Conservation (phyloP, 2,329 filamentous ascomycete genomes). For the Drechmeria coniospora region DNA sequence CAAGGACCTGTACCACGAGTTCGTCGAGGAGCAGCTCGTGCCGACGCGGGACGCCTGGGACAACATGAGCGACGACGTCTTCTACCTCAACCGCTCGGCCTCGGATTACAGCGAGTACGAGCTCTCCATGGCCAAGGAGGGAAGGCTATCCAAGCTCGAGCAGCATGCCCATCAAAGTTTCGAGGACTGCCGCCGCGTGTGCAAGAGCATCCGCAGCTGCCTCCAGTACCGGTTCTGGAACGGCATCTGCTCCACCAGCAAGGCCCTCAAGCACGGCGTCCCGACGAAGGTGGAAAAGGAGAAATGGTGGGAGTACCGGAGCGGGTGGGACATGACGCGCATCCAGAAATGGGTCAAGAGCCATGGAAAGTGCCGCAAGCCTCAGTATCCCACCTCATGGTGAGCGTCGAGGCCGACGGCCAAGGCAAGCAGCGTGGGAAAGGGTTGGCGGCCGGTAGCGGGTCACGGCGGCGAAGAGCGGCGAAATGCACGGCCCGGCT, state of each 20-base stretch:
- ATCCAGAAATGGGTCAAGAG: slow-evolving; percentile 24
- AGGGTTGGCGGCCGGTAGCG: too few relatives aligned
- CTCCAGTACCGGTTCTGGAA: slow-evolving; percentile 25
- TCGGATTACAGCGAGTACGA: slow-evolving; percentile 16
- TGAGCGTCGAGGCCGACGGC: neutral
- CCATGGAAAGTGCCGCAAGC: slow-evolving; percentile 18
- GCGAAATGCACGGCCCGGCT: too few relatives aligned
- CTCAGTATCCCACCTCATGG: slow-evolving; percentile 1
- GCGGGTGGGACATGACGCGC: slow-evolving; percentile 26
- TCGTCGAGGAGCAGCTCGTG: slow-evolving; percentile 24
- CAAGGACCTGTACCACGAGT: slow-evolving; percentile 31
- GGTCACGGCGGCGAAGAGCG: too few relatives aligned
- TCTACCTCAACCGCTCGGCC: slow-evolving; percentile 21
- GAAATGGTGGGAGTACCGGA: slow-evolving; percentile 16
- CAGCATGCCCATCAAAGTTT: slow-evolving; percentile 24
- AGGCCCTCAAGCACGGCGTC: slow-evolving; percentile 22
- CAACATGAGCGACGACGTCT: slow-evolving; percentile 30
- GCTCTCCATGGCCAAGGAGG: slow-evolving; percentile 15
- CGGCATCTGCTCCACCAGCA: slow-evolving; percentile 21
- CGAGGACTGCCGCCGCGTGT: slow-evolving; percentile 28
- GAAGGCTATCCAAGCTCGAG: slow-evolving; percentile 20
- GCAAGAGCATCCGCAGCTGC: slow-evolving; percentile 21
- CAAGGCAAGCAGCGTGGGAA: too few relatives aligned
- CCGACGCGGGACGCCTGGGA: slow-evolving; percentile 33
- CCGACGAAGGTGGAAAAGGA: slow-evolving; percentile 16